A percentile compares a stretch with the other conserved stretches of the same genome.
Conservation (phyloP, 441 rosid genomes). For the Rhodomyrtus psidioides region DNA sequence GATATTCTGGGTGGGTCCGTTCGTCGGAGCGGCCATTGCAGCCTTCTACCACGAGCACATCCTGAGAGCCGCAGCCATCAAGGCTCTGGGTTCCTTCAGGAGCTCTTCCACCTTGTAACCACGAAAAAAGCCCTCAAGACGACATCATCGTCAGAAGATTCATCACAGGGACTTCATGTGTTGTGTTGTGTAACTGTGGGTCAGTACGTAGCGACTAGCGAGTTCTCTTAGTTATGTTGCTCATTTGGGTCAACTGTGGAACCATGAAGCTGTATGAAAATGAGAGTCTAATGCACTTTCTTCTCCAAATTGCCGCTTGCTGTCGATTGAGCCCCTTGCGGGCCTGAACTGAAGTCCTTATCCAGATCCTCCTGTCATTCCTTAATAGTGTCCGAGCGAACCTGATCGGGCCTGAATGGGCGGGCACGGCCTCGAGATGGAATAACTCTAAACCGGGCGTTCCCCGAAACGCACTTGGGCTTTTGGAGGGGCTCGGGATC, state of each 20-base stretch:
- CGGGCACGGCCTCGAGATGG: background rate
- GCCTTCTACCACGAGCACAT: slow-evolving; percentile 46
- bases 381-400: background rate
- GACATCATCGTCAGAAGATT: background rate
- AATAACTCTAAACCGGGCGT: background rate
- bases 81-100: slow-evolving; percentile 53
- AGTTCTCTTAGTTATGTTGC: background rate
- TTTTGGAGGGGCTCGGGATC: background rate
- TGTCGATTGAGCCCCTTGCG: background rate
- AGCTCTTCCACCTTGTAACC: slow-evolving; percentile 25
- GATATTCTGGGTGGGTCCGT: slow-evolving; percentile 70
- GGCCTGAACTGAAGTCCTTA: background rate
- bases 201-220: background rate
- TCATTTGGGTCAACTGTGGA: background rate
- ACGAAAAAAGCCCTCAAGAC: background rate
- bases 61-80: slow-evolving; percentile 40
- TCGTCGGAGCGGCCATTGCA: slow-evolving; percentile 57
- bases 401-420: background rate
- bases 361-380: background rate
- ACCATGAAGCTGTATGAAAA: background rate
- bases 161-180: background rate
- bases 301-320: background rate
- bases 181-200: background rate
- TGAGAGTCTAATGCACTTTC: background rate
- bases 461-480: background rate